A percentile compares a stretch with the other conserved stretches of the same genome.
These are phyloP conservation scores for Plasmodium malariae DNA, from an alignment of 169 alveolate genomes.

Conservation along the genomic window DNA sequence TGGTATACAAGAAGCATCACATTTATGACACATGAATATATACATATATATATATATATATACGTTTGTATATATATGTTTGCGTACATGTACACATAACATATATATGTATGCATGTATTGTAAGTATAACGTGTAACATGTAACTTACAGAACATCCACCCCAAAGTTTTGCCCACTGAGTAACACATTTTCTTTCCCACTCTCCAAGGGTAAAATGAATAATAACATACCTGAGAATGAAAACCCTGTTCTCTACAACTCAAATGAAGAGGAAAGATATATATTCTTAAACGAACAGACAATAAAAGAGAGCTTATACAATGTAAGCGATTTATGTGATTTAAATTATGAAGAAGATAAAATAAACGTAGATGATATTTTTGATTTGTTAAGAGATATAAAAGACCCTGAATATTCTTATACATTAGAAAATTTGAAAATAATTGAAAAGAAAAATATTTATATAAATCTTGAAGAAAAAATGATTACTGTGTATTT, in stretches of 20 bases:
- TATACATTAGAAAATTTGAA: constrained; percentile 96
- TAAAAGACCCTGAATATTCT: constrained; percentile 99
- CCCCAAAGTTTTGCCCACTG: no score
- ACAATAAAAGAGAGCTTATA: constrained; percentile 39
- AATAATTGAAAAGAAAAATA: constrained; percentile 92
- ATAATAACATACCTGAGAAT: constrained; percentile 53
- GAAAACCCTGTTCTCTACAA: constrained; percentile 59
- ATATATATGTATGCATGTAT: no score
- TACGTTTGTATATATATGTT: no score
- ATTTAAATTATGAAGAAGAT: constrained; percentile 67
- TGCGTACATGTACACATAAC: no score
- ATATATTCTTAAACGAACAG: constrained; percentile 21
- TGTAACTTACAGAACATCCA: no score
- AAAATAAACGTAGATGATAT: constrained; percentile 87
- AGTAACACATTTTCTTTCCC: no score
- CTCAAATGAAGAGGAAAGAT: constrained; percentile 24
- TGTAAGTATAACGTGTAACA: no score
- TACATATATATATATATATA: no score
- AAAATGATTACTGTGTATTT: constrained; percentile 89
- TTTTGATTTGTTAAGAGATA: constrained; percentile 92
- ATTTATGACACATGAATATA: no score
- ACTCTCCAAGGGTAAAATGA: constrained; percentile 28
- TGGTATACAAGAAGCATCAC: no score
- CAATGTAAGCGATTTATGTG: constrained; percentile 58
- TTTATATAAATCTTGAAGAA: constrained; percentile 87